Base-by-base conservation (phyloP, 2,329 filamentous ascomycete genomes). In the Aspergillus cejpii region DNA sequence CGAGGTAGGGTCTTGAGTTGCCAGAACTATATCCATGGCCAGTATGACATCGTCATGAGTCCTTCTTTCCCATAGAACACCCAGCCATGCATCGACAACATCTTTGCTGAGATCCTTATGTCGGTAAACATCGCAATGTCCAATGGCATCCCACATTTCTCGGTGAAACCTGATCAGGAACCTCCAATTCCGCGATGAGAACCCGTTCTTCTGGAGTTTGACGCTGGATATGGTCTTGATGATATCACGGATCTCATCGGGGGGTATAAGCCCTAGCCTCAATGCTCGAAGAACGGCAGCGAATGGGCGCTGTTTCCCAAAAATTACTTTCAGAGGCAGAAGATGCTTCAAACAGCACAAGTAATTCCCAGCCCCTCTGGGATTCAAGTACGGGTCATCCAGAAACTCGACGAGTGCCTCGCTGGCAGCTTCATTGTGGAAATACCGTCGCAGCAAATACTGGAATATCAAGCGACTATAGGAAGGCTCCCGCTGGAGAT, bases 101-200 rank as follows among this genome's bases (percentile, higher is more conserved):
- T 53, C 43, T n/a, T 48, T 44, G 15, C 60, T 56, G 42, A 71
- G 47, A 40, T 70, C 62, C 19, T 47, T 51, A 24, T 65, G 57
- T 11, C 50, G 53, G 23, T 67, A 57, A 15, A 70, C 58, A 39
- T 57, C 58, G 41, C 64, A 70, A 11, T 50, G 50, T 24, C 60
- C 58, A 44, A 71, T 59, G 4, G 65, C 64, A 45, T 59, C 53
- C 66, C 67, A 71, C 48, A 71, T 58, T 2, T 51, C 44, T 23
- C 56, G 48, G 31, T 64, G 63, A 31, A 58, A 57, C 10, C 52
- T 39, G 19, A 46, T 37, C 15, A 65, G 40, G 17, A 47, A 37
- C 17, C 48, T 52, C 8, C 41, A 41, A 26, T 59, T 43, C 40
- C 45, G 44, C 3, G 31, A 40, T 38, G 19, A 39, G 41, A 27